phyloP scores from a whole-genome alignment of 2,329 filamentous ascomycete species.

The Monosporascus sp. region DNA sequence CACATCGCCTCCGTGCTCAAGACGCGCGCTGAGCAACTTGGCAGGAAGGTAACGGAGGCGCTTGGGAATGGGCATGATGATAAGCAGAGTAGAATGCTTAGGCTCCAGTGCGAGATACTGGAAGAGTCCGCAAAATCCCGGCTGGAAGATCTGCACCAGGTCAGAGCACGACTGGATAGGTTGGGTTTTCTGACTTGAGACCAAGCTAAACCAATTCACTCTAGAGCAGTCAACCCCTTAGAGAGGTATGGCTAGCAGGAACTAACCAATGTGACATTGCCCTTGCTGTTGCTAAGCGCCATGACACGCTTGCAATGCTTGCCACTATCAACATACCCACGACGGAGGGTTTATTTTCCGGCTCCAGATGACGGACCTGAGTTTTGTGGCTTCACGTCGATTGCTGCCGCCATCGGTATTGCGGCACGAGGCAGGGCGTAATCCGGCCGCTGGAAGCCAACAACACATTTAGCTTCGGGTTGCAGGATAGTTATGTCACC shows the following conservation, averaged over 20 bases:
- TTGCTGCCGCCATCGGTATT: no score
- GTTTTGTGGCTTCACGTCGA: no score
- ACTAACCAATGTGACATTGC: no score
- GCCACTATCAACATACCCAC: no score
- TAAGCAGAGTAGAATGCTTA: conserved; percentile 11
- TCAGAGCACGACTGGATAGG: conserved; percentile 12
- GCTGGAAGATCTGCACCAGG: conserved; percentile 10
- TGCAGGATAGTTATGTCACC: no score
- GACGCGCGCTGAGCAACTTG: conserved; percentile 10
- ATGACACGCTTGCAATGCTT: no score
- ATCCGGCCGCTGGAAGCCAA: no score
- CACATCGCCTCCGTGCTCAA: conserved; percentile 17
- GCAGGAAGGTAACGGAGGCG: conserved; percentile 2
- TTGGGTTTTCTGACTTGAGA: conserved; percentile 8
- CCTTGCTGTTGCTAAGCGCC: no score
- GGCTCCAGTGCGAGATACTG: conserved; percentile 20
- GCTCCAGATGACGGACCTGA: no score
- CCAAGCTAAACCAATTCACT: not conserved
- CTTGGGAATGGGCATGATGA: conserved; percentile 2
- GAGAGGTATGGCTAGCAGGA: not conserved
- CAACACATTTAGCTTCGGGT: no score
- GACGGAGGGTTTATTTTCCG: no score
- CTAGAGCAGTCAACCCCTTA: not conserved
- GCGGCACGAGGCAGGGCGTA: no score
- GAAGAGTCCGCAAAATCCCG: conserved; percentile 15